Evolutionary conservation across 2,329 filamentous ascomycete genomes (phyloP).

Genomic region (Apiospora saccharicola): DNA sequence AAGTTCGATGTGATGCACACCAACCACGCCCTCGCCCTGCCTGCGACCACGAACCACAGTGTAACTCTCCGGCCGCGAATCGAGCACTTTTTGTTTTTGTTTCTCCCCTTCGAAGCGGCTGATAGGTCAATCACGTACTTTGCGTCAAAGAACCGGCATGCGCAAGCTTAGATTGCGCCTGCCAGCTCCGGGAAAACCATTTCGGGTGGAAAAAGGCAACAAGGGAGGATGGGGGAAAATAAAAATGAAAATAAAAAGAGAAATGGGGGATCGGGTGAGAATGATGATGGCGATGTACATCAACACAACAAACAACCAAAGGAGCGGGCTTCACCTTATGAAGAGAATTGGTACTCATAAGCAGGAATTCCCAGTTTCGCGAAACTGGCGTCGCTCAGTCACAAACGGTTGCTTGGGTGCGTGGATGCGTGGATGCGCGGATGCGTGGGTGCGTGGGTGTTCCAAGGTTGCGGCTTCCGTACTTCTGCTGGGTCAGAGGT

Average conservation of each 20-base stretch:
- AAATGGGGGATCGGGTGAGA: neutral
- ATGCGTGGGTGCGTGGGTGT: too few relatives aligned
- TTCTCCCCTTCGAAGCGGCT: neutral
- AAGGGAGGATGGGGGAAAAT: neutral
- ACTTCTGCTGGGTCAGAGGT: slow-evolving; percentile 7
- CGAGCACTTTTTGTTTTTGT: neutral
- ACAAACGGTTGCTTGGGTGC: slow-evolving; percentile 13
- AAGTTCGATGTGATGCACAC: slow-evolving; percentile 17
- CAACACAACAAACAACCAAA: slow-evolving; percentile 14
- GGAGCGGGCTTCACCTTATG: slow-evolving; percentile 19
- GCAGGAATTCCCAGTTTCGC: slow-evolving; percentile 17
- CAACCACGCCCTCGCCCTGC: slow-evolving; percentile 3
- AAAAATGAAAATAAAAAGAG: neutral
- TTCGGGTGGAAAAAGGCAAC: neutral
- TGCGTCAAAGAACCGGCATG: slow-evolving; percentile 3
- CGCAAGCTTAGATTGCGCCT: slow-evolving; percentile 15
- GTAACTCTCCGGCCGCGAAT: slow-evolving; percentile 2
- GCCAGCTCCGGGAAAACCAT: slow-evolving; percentile 8
- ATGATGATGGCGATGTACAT: slow-evolving; percentile 1
- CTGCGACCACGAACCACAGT: slow-evolving; percentile 16
- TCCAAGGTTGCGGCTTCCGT: too few relatives aligned
- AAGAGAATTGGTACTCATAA: slow-evolving; percentile 21
- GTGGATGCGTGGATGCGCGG: neutral
- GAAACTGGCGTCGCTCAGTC: slow-evolving; percentile 20
- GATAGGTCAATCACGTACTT: slow-evolving; percentile 20